Percentiles rank a stretch among this genome's conserved stretches.
Conservation (phyloP, 805 yeast genomes). For the Kazachstania viticola region DNA sequence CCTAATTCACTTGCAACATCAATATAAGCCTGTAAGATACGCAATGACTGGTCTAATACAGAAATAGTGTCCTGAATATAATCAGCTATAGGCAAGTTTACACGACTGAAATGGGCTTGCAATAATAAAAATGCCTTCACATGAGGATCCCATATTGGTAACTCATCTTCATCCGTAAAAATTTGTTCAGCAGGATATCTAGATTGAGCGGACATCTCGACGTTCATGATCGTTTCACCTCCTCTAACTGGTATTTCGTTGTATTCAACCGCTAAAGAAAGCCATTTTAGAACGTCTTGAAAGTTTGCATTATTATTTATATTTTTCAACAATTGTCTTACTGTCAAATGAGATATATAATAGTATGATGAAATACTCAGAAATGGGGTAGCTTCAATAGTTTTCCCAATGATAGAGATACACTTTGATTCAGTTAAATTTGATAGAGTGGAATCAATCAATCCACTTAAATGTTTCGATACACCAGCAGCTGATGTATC, state of each 20-base stretch:
- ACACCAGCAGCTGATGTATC: conserved; percentile 47
- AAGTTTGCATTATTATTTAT: conserved; percentile 32
- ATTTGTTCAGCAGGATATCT: conserved; percentile 54
- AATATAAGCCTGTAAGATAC: conserved; percentile 84
- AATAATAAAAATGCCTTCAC: conserved; percentile 68
- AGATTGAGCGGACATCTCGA: conserved; percentile 68
- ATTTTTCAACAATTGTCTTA: conserved; percentile 52
- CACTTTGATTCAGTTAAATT: conserved; percentile 67
- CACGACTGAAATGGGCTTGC: conserved; percentile 74
- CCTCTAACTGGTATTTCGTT: conserved; percentile 85
- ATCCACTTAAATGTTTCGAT: conserved; percentile 42
- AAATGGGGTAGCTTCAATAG: conserved; percentile 61
- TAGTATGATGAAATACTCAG: conserved; percentile 81
- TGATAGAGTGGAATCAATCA: conserved; percentile 59
- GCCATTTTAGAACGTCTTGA: conserved; percentile 35
- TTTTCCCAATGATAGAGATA: conserved; percentile 37
- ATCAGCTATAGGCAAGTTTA: conserved; percentile 88
- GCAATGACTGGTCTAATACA: conserved; percentile 85
- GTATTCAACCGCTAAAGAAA: conserved; percentile 57
- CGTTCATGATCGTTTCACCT: conserved; percentile 80
- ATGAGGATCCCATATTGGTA: conserved; percentile 74
- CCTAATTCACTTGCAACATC: conserved; percentile 86
- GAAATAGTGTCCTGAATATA: conserved; percentile 89
- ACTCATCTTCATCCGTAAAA: conserved; percentile 42
- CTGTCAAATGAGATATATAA: conserved; percentile 83